Evolutionary conservation across 345 rosid genomes (phyloP), one percentile per base, ranked within the genome.

Genomic region (Salix exigua): DNA sequence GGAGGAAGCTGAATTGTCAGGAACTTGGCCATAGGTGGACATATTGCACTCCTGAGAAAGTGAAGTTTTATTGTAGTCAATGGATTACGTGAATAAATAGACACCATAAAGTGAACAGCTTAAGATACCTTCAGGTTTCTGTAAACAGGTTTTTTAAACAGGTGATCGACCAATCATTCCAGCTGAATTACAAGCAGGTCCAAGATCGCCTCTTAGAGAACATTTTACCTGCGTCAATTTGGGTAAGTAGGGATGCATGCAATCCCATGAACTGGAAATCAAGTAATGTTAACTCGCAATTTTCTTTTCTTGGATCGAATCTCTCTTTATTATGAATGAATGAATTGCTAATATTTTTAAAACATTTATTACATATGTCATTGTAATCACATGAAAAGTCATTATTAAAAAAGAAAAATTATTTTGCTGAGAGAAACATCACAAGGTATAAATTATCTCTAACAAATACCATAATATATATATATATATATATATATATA

Each of bases 131-230:
- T 80, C 68, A 86, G 80, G 71, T 86, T 86, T 84, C 84, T 79
- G 79, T 78, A 82, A 67, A 71, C 81, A 18, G 89, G 89, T 75
- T 86, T 86, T 30, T 28, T 51, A 50, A 84, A 86, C 12, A 86
- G 81, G 69, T 86, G 89, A 68, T 76, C 70, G 46, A 72, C 84
- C 89, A 68, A 86, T 86, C 87, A 86, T 80, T 63, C 81, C 84
- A 80, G 86, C 89, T 55, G 87, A 61, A 76, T 86, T 86, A 73
- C 89, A 86, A 55, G 86, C 89, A 76, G 89, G 89, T 31, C 87
- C 85, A 75, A 78, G 75, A 63, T 84, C 83, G 38, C 89, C 84
- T 78, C 89, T 80, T 26, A 74, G 76, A 16, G 89, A 86, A 74
- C 89, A 86, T 31, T 78, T 78, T 51, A 86, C 89, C 89, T 86